phyloP scores from a whole-genome alignment of 148 eudicot genomes.

The Rhododendron griersonianum region DNA sequence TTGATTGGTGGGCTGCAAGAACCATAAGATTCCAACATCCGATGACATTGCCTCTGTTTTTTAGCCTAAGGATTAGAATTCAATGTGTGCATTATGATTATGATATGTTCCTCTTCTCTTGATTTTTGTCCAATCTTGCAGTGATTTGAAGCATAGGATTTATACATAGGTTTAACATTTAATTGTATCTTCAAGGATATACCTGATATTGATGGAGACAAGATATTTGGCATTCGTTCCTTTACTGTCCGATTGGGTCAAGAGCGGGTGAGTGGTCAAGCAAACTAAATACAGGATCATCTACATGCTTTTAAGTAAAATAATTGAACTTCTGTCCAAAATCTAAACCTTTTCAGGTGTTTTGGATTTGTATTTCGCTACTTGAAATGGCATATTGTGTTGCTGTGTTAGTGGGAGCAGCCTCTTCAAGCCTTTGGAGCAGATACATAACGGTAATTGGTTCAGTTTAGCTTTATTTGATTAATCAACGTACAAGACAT shows the following conservation, averaged over 20 bases:
- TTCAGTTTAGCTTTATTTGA: not conserved
- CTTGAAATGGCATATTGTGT: constrained; percentile 94
- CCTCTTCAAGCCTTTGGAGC: constrained; percentile 82
- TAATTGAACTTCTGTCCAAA: not conserved
- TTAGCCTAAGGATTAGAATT: not conserved
- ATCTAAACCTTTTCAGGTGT: constrained; percentile 53
- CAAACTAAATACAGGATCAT: not conserved
- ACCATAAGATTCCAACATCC: not conserved
- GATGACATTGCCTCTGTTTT: not conserved
- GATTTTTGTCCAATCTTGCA: not conserved
- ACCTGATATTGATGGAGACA: constrained; percentile 98
- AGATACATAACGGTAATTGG: constrained; percentile 62
- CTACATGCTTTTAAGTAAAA: constrained; percentile 4
- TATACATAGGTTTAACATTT: not conserved
- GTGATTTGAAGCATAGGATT: not conserved
- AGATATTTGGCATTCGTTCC: constrained; percentile 79
- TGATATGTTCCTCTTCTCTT: not conserved
- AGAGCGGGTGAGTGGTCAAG: constrained; percentile 58
- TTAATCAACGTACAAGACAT: not conserved
- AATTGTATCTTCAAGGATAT: constrained; percentile 58
- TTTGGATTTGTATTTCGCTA: constrained; percentile 85
- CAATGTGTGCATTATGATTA: not conserved
- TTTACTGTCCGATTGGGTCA: constrained; percentile 95
- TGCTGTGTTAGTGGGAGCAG: constrained; percentile 74
- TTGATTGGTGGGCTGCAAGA: not conserved